Evolutionary conservation across 192 early-diverging fungal genomes (phyloP), one percentile per base, ranked within the genome.

Genomic region (Coemansia sp.): DNA sequence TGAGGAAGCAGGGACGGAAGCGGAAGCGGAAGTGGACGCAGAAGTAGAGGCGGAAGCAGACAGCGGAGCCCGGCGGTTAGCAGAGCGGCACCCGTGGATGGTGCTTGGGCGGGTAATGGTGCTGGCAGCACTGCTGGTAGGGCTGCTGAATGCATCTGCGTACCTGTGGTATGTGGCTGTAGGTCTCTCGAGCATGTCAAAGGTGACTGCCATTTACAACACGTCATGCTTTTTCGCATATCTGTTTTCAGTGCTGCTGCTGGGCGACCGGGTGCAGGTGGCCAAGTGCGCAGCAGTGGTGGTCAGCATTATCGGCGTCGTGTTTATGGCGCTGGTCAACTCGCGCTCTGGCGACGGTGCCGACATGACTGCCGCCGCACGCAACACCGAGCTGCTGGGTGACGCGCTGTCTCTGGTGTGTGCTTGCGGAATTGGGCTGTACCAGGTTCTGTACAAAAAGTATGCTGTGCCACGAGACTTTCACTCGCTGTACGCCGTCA

Each of bases 191-290:
- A 80, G 85, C 30, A 91, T 89, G 84, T 83, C 87, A 16, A 90
- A 85, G 51, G 66, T 91, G 37, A 91, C 87, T 0, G 91, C 88
- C 8, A 87, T 89, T 36, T 89, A 88, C 82, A 91, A 93, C 69
- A 89, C 82, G 17, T 80, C 82, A 16, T 90, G 87, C 56, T 91
- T 93, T 58, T 93, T 87, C 67, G 88, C 88, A 11, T 93, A 93
- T 53, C 30, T 88, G 14, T 89, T 93, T 53, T 91, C 91, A 9
- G 66, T 90, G 11, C 40, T 83, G 39, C 56, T 93, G 46, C 68
- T 90, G 6, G 76, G 80, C 37, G 91, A 93, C 51, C 76, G 71
- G 17, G 66, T 93, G 30, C 63, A 73, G 11, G 20, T 58, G 4
- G 58, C 58, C 18, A 93, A 93, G 58, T 69, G 88, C 11, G 14